Conservation (phyloP, 2,329 filamentous ascomycete species). For the Aureobasidium leucospermi region DNA sequence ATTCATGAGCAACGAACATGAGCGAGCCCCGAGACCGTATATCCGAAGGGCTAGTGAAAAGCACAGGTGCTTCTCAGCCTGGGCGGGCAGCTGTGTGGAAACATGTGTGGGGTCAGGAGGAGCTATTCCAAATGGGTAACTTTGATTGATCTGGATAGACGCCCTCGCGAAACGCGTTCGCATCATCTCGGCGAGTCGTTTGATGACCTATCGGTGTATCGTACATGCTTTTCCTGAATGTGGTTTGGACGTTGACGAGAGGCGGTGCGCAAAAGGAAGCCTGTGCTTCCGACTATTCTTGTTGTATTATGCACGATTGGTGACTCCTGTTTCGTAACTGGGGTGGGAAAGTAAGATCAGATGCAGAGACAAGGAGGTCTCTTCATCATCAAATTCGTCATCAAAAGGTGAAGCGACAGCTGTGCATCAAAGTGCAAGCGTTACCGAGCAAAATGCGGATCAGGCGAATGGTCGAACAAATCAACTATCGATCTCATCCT, state of each 20-base stretch:
- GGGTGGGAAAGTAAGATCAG: slow-evolving; percentile 4
- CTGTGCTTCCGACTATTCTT: background rate
- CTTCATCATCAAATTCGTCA: slow-evolving; percentile 10
- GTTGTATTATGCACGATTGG: background rate
- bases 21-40: slow-evolving; percentile 2
- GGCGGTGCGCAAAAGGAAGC: background rate
- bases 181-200: slow-evolving; percentile 1
- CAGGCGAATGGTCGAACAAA: background rate
- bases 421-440: slow-evolving; percentile 2
- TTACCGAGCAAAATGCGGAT: slow-evolving; percentile 1
- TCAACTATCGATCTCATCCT: background rate
- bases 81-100: background rate
- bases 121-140: slow-evolving; percentile 4
- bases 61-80: slow-evolving; percentile 4
- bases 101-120: slow-evolving; percentile 1
- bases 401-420: slow-evolving; percentile 1
- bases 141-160: slow-evolving; percentile 4
- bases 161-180: slow-evolving; percentile 1
- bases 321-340: background rate
- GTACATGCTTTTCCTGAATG: slow-evolving; percentile 3
- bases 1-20: background rate
- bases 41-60: slow-evolving; percentile 11
- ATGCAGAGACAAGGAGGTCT: slow-evolving; percentile 11
- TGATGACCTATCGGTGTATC: background rate
- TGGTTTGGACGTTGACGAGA: background rate